A percentile compares a stretch with the other conserved stretches of the same genome.
Conservation (phyloP, 164 flowering plant species). For the Chloranthus sessilifolius region DNA sequence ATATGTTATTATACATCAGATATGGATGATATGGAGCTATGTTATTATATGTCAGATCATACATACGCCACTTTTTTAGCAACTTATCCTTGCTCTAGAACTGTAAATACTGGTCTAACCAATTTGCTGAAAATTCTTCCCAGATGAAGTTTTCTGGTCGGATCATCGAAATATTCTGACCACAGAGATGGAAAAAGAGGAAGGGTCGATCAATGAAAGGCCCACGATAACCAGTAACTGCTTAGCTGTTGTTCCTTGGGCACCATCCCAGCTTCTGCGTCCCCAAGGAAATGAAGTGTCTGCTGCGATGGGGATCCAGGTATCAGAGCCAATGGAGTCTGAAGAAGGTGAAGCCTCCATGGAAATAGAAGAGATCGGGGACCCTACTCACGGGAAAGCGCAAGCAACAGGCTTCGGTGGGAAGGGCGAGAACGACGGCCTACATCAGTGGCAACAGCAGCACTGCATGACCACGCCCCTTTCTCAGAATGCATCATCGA, state of each 20-base stretch:
- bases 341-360: conserved; percentile 37
- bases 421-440: conserved; percentile 14
- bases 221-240: conserved; percentile 15
- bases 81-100: neutral
- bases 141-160: conserved; percentile 32
- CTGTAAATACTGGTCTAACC: neutral
- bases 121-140: neutral
- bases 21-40: too few relatives aligned
- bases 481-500: conserved; percentile 36
- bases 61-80: too few relatives aligned
- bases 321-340: conserved; percentile 43
- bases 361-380: conserved; percentile 42
- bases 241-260: conserved; percentile 68
- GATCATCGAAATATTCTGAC: conserved; percentile 4
- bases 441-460: conserved; percentile 50
- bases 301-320: neutral
- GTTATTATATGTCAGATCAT: too few relatives aligned
- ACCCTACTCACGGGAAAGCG: too few relatives aligned
- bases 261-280: conserved; percentile 25
- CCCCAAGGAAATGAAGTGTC: conserved; percentile 1
- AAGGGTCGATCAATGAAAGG: too few relatives aligned
- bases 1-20: too few relatives aligned
- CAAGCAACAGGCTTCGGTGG: conserved; percentile 7
- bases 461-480: conserved; percentile 60
- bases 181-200: conserved; percentile 18